A percentile compares a stretch with the other conserved stretches of the same genome.
Evolutionary conservation across 139 green algal species (phyloP).

Genomic region (Chlorella sp.): DNA sequence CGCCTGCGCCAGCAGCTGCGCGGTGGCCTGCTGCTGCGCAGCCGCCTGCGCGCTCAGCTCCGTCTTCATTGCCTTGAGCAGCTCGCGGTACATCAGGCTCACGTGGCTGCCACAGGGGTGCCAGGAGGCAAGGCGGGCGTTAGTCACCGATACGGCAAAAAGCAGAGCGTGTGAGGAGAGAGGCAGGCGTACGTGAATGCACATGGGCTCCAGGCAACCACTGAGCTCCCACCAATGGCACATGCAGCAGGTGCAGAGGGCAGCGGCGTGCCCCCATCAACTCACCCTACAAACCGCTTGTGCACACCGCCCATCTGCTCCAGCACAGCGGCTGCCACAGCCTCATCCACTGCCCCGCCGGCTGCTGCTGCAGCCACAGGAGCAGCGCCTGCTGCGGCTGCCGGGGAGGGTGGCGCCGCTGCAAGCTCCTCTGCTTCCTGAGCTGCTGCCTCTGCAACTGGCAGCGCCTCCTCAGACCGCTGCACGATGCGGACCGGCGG

Average conservation of each 20-base stretch:
- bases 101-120: slow-evolving; percentile 27
- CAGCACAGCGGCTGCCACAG: slow-evolving; percentile 20
- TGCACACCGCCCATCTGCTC: slow-evolving; percentile 34
- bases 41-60: slow-evolving; percentile 49
- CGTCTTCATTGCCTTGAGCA: slow-evolving; percentile 49
- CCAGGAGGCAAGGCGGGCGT: too few species aligned
- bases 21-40: slow-evolving; percentile 6
- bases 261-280: too few species aligned
- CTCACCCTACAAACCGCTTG: slow-evolving; percentile 34
- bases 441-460: background rate
- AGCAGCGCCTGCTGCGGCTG: background rate
- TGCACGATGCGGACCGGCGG: background rate
- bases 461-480: background rate
- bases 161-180: too few species aligned
- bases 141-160: too few species aligned
- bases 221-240: too few species aligned
- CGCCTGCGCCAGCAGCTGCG: background rate
- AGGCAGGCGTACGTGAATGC: too few species aligned
- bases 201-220: too few species aligned
- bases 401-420: background rate
- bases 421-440: background rate
- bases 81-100: slow-evolving; percentile 39
- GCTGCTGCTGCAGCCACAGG: background rate
- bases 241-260: too few species aligned
- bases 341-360: background rate